Evolutionary conservation across 345 rosid genomes (phyloP).

Genomic region (Eutrema heterophyllum): DNA sequence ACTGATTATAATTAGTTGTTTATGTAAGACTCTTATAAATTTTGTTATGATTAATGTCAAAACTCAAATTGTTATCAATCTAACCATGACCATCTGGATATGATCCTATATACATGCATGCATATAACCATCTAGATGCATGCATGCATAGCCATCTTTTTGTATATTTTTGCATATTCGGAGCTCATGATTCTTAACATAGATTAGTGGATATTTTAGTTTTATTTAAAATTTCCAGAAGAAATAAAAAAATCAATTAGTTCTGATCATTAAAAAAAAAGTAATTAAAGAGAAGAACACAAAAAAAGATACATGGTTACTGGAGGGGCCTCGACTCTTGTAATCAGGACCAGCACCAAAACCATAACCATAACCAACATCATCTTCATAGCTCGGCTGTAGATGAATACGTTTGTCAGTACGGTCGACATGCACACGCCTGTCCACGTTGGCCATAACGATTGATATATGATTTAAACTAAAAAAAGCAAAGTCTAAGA

Average conservation of each 20-base stretch:
- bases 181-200: background rate
- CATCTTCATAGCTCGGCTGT: constrained; percentile 1
- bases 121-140: background rate
- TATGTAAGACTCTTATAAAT: background rate
- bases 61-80: background rate
- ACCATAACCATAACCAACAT: constrained; percentile 19
- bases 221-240: background rate
- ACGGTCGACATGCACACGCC: constrained; percentile 22
- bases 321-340: constrained; percentile 29
- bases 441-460: constrained; percentile 27
- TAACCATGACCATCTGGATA: background rate
- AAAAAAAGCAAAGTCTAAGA: background rate
- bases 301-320: constrained; percentile 12
- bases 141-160: background rate
- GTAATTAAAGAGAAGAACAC: background rate
- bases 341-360: background rate
- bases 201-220: background rate
- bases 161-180: background rate
- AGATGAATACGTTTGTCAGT: constrained; percentile 13
- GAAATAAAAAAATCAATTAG: too few species aligned
- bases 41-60: background rate
- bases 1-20: background rate
- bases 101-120: constrained; percentile 1
- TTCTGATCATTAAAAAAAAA: too few species aligned
- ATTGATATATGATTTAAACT: background rate